Percentiles rank a stretch among this genome's conserved stretches.
These are phyloP conservation scores for Entonaema liquescens DNA, from an alignment of 495 filamentous ascomycete species.

Conservation along the genomic window DNA sequence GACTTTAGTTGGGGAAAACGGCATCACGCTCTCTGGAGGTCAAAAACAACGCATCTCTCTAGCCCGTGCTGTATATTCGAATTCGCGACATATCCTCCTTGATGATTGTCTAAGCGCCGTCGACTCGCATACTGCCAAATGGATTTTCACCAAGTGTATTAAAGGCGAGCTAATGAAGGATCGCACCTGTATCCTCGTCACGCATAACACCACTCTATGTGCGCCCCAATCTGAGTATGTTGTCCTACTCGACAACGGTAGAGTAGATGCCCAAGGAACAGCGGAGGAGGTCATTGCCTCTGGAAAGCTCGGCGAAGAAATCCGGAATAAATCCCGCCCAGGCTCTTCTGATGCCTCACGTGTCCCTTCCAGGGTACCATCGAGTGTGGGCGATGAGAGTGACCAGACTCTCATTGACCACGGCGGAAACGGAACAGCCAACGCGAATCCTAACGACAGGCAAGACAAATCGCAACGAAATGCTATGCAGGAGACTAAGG, in stretches of 20 bases:
- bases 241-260: slow-evolving; percentile 87
- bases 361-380: slow-evolving; percentile 77
- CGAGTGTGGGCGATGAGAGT: slow-evolving; percentile 66
- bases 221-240: slow-evolving; percentile 80
- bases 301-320: slow-evolving; percentile 86
- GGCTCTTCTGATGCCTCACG: slow-evolving; percentile 71
- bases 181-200: slow-evolving; percentile 95
- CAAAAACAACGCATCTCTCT: slow-evolving; percentile 98
- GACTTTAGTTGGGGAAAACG: slow-evolving; percentile 96
- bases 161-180: slow-evolving; percentile 87
- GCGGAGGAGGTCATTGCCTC: slow-evolving; percentile 80
- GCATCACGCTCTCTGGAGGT: slow-evolving; percentile 94
- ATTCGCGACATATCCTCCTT: slow-evolving; percentile 85
- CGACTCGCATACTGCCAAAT: slow-evolving; percentile 98
- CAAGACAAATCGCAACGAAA: slow-evolving; percentile 58
- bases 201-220: slow-evolving; percentile 89
- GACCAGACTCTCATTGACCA: slow-evolving; percentile 57
- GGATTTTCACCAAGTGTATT: slow-evolving; percentile 95
- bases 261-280: slow-evolving; percentile 76
- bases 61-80: slow-evolving; percentile 91
- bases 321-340: slow-evolving; percentile 71
- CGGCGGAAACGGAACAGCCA: slow-evolving; percentile 43
- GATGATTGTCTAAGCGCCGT: slow-evolving; percentile 98
- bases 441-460: slow-evolving; percentile 51
- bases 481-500: slow-evolving; percentile 75